Evolutionary conservation across 2,329 filamentous ascomycete genomes (phyloP).

Genomic region (Balansia obtecta): DNA sequence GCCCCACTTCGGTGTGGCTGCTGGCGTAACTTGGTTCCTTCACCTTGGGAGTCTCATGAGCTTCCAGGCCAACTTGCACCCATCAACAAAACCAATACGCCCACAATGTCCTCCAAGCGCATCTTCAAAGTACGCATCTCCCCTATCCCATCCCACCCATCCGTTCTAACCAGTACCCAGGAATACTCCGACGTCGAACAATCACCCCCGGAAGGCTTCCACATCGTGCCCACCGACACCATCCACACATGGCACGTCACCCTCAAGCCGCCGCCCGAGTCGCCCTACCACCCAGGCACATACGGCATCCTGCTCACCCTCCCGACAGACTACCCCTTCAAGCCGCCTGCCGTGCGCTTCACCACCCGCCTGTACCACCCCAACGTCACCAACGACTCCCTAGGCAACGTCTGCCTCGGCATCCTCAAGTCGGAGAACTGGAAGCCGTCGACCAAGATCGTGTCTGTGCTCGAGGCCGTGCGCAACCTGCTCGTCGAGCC

Average conservation of each 20-base stretch:
- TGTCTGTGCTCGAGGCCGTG: slow-evolving; percentile 64
- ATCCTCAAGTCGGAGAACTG: slow-evolving; percentile 78
- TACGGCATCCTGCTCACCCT: slow-evolving; percentile 65
- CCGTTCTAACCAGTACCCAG: slow-evolving; percentile 24
- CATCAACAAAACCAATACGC: no score
- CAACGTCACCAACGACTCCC: slow-evolving; percentile 79
- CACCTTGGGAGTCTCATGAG: no score
- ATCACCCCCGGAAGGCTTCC: slow-evolving; percentile 34
- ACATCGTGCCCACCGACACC: slow-evolving; percentile 30
- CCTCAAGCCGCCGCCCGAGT: slow-evolving; percentile 30
- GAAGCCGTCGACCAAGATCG: slow-evolving; percentile 76
- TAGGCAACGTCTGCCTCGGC: slow-evolving; percentile 74
- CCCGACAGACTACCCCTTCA: slow-evolving; percentile 79
- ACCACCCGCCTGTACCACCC: slow-evolving; percentile 89
- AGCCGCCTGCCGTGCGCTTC: slow-evolving; percentile 69
- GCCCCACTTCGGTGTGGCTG: no score
- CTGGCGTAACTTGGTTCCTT: no score
- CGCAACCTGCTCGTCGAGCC: slow-evolving; percentile 65
- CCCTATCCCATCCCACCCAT: slow-evolving; percentile 7
- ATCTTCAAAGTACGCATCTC: slow-evolving; percentile 27
- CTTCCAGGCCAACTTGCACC: no score
- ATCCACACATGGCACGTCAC: slow-evolving; percentile 41
- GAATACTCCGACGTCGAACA: slow-evolving; percentile 40
- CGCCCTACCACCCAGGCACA: slow-evolving; percentile 48
- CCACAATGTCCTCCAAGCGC: slow-evolving; percentile 30